These are phyloP conservation scores for Saccharomycopsis crataegensis DNA, from an alignment of 1,139 yeast genomes.

Conservation along the genomic window DNA sequence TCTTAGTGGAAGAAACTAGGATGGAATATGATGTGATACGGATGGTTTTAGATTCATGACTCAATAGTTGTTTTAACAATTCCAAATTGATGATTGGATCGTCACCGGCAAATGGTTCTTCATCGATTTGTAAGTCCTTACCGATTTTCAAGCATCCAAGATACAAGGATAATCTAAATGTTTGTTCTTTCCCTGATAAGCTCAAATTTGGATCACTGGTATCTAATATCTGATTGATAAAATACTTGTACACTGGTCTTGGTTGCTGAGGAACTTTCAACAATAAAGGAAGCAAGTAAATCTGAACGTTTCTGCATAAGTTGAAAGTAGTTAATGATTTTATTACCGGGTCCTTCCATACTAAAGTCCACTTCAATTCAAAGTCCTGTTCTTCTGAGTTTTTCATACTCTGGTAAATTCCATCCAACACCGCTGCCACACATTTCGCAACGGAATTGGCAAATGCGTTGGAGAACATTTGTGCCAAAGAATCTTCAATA, in stretches of 20 bases:
- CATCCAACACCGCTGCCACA: constrained; percentile 39
- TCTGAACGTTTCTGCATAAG: constrained; percentile 43
- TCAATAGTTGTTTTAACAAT: constrained; percentile 34
- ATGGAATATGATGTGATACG: constrained; percentile 48
- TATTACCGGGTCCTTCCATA: constrained; percentile 44
- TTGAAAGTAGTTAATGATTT: constrained; percentile 26
- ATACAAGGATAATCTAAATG: constrained; percentile 23
- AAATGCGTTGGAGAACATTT: constrained; percentile 51
- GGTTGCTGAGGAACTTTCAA: constrained; percentile 39
- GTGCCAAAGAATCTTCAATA: constrained; percentile 36
- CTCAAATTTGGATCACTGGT: not conserved
- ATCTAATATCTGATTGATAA: constrained; percentile 25
- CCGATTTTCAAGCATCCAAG: constrained; percentile 59
- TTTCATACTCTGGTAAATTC: constrained; percentile 25
- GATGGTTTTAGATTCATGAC: constrained; percentile 25
- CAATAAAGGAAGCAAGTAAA: constrained; percentile 56
- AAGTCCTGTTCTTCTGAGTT: constrained; percentile 23
- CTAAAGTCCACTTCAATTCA: constrained; percentile 39
- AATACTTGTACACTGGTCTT: constrained; percentile 34
- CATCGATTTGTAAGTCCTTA: constrained; percentile 47
- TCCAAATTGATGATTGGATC: constrained; percentile 32
- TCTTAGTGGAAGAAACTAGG: constrained; percentile 53
- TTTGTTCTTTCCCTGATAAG: not conserved
- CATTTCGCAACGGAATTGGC: constrained; percentile 67
- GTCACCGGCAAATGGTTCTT: constrained; percentile 40